phyloP scores from a whole-genome alignment of 2,329 filamentous ascomycete genomes.

The Annulohypoxylon truncatum region DNA sequence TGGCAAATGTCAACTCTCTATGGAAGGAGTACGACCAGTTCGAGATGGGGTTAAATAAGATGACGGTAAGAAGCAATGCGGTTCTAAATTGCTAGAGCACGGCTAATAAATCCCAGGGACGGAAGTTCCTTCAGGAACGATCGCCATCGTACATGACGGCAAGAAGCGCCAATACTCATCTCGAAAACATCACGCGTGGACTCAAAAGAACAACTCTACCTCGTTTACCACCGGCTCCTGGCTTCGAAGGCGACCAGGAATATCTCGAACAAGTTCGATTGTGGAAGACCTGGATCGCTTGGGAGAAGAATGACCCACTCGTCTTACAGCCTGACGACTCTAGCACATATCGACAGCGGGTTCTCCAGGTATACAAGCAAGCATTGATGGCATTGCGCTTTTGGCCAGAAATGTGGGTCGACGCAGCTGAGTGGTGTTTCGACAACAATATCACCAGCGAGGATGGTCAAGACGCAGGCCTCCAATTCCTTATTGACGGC shows the following conservation, averaged over 20 bases:
- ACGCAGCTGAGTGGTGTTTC: conserved; percentile 93
- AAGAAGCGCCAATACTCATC: conserved; percentile 85
- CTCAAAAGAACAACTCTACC: conserved; percentile 83
- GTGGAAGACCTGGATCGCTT: conserved; percentile 94
- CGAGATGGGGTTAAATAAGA: conserved; percentile 92
- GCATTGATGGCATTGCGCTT: conserved; percentile 93
- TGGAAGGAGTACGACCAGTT: conserved; percentile 99
- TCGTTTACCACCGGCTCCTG: conserved; percentile 81
- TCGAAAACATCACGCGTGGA: conserved; percentile 87
- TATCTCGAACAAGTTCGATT: conserved; percentile 85
- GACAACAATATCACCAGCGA: conserved; percentile 72
- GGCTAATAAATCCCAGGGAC: conserved; percentile 68
- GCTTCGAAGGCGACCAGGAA: conserved; percentile 87
- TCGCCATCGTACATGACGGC: conserved; percentile 97
- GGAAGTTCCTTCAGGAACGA: conserved; percentile 93
- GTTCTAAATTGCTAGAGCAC: conserved; percentile 21
- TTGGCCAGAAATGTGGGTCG: conserved; percentile 96
- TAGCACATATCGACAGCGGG: conserved; percentile 77
- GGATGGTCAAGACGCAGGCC: conserved; percentile 71
- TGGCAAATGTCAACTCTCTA: conserved; percentile 80
- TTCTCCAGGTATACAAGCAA: conserved; percentile 93
- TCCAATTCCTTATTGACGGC: conserved; percentile 83
- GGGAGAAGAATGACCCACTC: conserved; percentile 93
- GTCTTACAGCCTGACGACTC: conserved; percentile 86
- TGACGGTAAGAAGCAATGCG: conserved; percentile 70